Evolutionary conservation across 192 early-diverging fungal genomes (phyloP), one percentile per base, ranked within the genome.

Genomic region (Coemansia sp.): DNA sequence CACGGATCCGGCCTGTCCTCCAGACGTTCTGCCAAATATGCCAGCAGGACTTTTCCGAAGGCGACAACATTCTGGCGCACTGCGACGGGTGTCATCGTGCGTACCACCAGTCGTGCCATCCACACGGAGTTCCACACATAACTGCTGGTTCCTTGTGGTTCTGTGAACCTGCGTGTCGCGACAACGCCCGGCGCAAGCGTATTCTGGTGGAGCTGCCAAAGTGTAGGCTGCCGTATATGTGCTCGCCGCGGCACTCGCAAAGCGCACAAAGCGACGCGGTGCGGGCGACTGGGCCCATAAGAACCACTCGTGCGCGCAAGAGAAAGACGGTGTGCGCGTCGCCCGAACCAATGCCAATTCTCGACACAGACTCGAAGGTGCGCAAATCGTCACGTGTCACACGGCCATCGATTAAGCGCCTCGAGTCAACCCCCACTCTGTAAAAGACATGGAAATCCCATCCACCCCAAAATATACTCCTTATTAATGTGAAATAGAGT

Each of bases 51-150:
- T 86, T 84, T 40, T 89, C 88, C 0, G 77, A 71, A 51, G 53
- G 71, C 8, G 82, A 81, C 28, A 90, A 91, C 61, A 61, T 84
- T 12, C 73, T 92, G 61, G 83, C 90, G 10, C 84, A 88, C 38
- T 95, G 93, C 68, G 91, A 91, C 62, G 93, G 93, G 23, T 95
- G 93, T 62, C 87, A 86, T 20, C 84, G 87, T 25, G 89, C 91
- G 4, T 92, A 87, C 68, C 93, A 94, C 67, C 86, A 92, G 66
- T 48, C 80, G 31, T 94, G 92, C 70, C 84, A 76, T 42, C 67
- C 79, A 5, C 65, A 68, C 28, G 73, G 72, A 8, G 68, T 74
- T 28, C 42, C 61, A 34, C 17, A 68, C 25, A 6, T 44, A 2
- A 17, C 20, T 10, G 56, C 48, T 24, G 63, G 65, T 25, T 4